phyloP scores from a whole-genome alignment of 208 protist species.

The Wallacemonas sp. region DNA sequence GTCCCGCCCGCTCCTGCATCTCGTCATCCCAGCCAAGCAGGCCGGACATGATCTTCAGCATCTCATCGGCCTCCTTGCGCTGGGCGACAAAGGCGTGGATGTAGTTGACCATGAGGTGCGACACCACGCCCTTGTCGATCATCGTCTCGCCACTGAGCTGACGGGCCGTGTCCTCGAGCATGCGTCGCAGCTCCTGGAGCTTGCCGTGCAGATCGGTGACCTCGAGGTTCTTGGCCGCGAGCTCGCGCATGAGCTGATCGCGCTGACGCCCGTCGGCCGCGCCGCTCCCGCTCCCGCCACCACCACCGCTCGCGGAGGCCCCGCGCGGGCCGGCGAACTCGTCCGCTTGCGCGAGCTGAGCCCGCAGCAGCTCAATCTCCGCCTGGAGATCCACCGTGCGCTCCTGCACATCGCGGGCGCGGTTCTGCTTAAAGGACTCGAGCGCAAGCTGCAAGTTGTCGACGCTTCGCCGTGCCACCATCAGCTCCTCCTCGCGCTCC shows the following conservation, averaged over 20 bases:
- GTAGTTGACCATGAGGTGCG: conserved; percentile 84
- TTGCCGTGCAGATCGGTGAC: conserved; percentile 74
- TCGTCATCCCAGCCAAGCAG: conserved; percentile 81
- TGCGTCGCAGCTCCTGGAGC: conserved; percentile 65
- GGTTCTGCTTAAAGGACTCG: conserved; percentile 37
- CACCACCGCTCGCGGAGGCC: not conserved
- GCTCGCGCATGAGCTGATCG: conserved; percentile 26
- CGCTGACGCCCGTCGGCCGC: not conserved
- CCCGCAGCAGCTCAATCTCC: conserved; percentile 52
- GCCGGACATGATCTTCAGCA: conserved; percentile 76
- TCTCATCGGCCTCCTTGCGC: conserved; percentile 61
- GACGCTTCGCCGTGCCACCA: conserved; percentile 23
- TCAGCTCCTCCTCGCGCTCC: conserved; percentile 51
- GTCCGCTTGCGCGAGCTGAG: conserved; percentile 20
- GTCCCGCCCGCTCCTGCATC: conserved; percentile 72
- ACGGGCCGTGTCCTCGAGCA: conserved; percentile 58
- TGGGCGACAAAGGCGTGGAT: conserved; percentile 72
- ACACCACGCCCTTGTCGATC: conserved; percentile 84
- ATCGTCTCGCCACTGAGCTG: conserved; percentile 61
- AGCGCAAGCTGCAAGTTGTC: conserved; percentile 50
- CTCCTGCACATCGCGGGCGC: conserved; percentile 37
- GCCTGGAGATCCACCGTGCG: conserved; percentile 37
- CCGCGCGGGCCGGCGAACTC: not conserved
- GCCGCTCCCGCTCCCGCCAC: no score
- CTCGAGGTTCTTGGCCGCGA: conserved; percentile 64